A percentile compares a stretch with the other conserved stretches of the same genome.
These are phyloP conservation scores for Raddia distichophylla DNA, from an alignment of 176 grass and related monocot species.

Conservation along the genomic window DNA sequence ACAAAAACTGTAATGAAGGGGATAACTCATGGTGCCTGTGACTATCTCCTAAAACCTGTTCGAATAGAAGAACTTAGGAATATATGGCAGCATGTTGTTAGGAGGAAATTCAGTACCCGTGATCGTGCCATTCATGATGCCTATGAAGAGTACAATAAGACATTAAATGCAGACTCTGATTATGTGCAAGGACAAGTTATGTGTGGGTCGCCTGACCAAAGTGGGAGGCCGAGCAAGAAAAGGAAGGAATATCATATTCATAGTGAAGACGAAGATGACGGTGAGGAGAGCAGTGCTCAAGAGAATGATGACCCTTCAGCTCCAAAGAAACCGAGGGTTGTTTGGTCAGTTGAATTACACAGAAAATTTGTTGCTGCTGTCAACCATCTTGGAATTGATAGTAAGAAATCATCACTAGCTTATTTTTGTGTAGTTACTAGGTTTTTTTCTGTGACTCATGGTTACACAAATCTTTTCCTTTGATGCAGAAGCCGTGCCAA, in stretches of 20 bases:
- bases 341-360: conserved; percentile 95
- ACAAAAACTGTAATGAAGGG: conserved; percentile 99
- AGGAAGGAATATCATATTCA: conserved; percentile 78
- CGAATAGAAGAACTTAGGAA: conserved; percentile 92
- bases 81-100: conserved; percentile 96
- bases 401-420: conserved; percentile 46
- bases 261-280: conserved; percentile 75
- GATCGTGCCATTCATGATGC: conserved; percentile 53
- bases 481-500: conserved; percentile 89
- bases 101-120: conserved; percentile 67
- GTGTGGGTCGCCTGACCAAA: conserved; percentile 55
- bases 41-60: conserved; percentile 96
- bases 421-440: background rate
- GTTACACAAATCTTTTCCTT: conserved; percentile 10
- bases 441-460: conserved; percentile 7
- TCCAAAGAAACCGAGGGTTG: conserved; percentile 90
- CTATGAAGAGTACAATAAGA: conserved; percentile 58
- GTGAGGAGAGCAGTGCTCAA: conserved; percentile 59
- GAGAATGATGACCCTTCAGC: conserved; percentile 75
- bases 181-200: conserved; percentile 42
- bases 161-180: conserved; percentile 43
- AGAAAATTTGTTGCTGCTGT: conserved; percentile 90
- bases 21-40: conserved; percentile 95
- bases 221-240: conserved; percentile 68
- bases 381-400: conserved; percentile 93